Evolutionary conservation across 257 asterid genomes (phyloP), one percentile per base, ranked within the genome.

Genomic region (Ligustrum vulgare): DNA sequence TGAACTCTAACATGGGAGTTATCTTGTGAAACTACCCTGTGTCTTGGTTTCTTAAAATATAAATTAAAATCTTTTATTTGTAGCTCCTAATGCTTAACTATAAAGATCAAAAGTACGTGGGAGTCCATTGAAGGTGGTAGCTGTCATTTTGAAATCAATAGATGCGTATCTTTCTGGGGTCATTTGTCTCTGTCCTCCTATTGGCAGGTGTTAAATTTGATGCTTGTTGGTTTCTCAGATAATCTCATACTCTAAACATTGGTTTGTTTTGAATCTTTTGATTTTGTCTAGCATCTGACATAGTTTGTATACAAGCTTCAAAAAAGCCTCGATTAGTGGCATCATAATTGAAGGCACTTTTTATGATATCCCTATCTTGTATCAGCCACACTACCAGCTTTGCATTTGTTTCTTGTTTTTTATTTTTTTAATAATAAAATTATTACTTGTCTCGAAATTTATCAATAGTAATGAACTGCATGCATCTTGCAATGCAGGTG

Each of bases 401-500:
- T 70, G 35, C 63, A 43, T 43, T 51, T 62, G 9, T 16, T 56
- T 41, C 34, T 60, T 9, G 54, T 32, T 7, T 23, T 5, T 43
- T 18, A 18, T 71, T 34, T 34, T 45, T 5, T 41, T 6, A 5
- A 3, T 32, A 13, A 15, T 45, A 45, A 15, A 45, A 25, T 54
- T 58, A n/a, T 54, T 18, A 47, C 8, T 54, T 39, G 12, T 81
- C 36, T 25, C 33, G 7, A 25, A 36, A 60, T 22, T 5, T 73
- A 28, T n/a, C 43, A 36, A 73, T 73, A 54, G 65, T 51, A 75
- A 75, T 67, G 62, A 56, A 70, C 10, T 37, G 28, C 34, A 11
- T 23, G 62, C 64, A 76, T 43, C 62, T 79, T 16, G 65, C 51
- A 23, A 80, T 82, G 1, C 73, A 88, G 97, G 89, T 69, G 77